These are phyloP conservation scores for Penicillium canariense DNA, from an alignment of 495 filamentous ascomycete genomes.

Conservation along the genomic window DNA sequence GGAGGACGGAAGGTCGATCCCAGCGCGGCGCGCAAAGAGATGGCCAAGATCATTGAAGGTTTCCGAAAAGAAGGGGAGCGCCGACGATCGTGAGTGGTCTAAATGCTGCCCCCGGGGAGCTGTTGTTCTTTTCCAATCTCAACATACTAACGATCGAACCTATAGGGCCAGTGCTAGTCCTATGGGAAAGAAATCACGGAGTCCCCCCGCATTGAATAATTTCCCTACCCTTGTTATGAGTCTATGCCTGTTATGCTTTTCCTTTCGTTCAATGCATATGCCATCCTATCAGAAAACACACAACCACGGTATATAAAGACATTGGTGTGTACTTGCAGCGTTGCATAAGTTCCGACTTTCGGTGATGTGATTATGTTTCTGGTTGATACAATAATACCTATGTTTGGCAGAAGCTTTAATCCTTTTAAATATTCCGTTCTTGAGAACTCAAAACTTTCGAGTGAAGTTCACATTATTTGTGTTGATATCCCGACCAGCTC, in stretches of 20 bases:
- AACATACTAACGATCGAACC: not conserved
- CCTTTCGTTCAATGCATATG: conserved; percentile 16
- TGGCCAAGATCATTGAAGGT: conserved; percentile 79
- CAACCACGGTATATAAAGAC: conserved; percentile 6
- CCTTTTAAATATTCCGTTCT: not conserved
- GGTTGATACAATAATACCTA: not conserved
- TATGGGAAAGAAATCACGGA: conserved; percentile 40
- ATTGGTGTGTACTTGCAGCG: conserved; percentile 7
- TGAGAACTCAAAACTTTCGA: too few species aligned
- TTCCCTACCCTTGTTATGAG: conserved; percentile 9
- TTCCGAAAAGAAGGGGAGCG: conserved; percentile 80
- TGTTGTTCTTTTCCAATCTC: conserved; percentile 14
- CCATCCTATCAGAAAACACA: conserved; percentile 2
- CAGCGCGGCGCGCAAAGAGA: conserved; percentile 72
- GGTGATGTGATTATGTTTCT: not conserved
- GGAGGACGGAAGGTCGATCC: conserved; percentile 77
- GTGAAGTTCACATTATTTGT: too few species aligned
- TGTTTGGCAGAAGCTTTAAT: not conserved
- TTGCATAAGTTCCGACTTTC: not conserved
- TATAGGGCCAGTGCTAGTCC: conserved; percentile 37
- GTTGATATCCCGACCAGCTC: too few species aligned
- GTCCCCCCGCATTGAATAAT: conserved; percentile 43
- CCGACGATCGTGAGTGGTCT: conserved; percentile 64
- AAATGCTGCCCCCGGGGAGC: not conserved
- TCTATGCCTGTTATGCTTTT: conserved; percentile 13